These are phyloP conservation scores for Mycosphaerelloides madeirae DNA, from an alignment of 2,329 filamentous ascomycete species.

Conservation along the genomic window DNA sequence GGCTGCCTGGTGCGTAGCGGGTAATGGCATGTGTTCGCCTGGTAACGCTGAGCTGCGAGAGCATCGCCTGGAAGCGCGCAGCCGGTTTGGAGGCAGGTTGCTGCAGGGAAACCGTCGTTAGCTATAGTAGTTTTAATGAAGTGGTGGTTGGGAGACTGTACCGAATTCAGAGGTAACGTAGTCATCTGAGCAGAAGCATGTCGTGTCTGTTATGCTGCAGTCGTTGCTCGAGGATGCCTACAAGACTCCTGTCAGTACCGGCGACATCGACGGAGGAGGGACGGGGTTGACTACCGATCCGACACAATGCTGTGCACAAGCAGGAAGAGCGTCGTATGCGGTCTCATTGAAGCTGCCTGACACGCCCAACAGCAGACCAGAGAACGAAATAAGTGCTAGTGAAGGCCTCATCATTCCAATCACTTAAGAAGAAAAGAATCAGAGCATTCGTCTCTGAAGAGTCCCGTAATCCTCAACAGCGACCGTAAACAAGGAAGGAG, in stretches of 20 bases:
- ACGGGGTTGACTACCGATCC: background rate
- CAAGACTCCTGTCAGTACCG: background rate
- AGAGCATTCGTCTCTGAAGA: no score
- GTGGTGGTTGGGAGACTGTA: no score
- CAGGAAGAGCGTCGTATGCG: conserved; percentile 1
- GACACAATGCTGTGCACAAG: conserved; percentile 1
- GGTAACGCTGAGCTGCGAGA: conserved; percentile 1
- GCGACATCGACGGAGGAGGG: background rate
- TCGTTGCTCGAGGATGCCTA: background rate
- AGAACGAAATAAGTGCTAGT: no score
- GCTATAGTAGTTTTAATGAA: no score
- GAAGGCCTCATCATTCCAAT: no score
- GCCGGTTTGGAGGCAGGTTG: conserved; percentile 1
- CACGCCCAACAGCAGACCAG: no score
- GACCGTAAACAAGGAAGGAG: no score
- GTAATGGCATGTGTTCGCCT: conserved; percentile 6
- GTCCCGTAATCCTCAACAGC: no score
- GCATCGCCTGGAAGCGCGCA: conserved; percentile 3
- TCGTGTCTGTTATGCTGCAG: background rate
- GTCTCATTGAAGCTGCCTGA: conserved; percentile 3
- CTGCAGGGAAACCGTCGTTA: no score
- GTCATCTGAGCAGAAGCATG: conserved; percentile 2
- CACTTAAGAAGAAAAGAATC: no score
- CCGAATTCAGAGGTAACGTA: conserved; percentile 2
- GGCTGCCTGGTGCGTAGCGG: conserved; percentile 4